A percentile compares a stretch with the other conserved stretches of the same genome.
These are phyloP conservation scores for Phaffomyces antillensis DNA, from an alignment of 805 yeast species.

Conservation along the genomic window DNA sequence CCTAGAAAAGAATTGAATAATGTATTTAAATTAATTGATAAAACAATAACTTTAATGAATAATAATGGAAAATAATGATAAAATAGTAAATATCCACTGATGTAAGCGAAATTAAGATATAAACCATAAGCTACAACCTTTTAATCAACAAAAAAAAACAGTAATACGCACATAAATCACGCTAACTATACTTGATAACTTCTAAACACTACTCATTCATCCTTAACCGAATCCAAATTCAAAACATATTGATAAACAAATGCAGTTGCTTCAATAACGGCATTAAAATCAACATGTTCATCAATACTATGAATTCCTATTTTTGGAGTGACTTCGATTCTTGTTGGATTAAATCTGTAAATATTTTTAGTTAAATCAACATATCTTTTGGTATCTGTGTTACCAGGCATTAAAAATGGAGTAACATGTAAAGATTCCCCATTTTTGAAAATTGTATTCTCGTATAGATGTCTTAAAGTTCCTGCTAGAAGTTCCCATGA, in stretches of 20 bases:
- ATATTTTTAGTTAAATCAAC: conserved; percentile 57
- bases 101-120: too few relatives aligned
- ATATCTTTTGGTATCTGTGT: conserved; percentile 64
- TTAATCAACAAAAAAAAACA: not conserved
- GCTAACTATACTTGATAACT: not conserved
- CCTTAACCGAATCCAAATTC: conserved; percentile 28
- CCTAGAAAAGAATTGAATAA: conserved; percentile 10
- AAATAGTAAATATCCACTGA: too few relatives aligned
- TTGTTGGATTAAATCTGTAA: conserved; percentile 40
- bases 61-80: too few relatives aligned
- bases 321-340: conserved; percentile 1
- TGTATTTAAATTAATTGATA: conserved; percentile 14
- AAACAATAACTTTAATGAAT: not conserved
- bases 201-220: not conserved
- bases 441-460: conserved; percentile 41
- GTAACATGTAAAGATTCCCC: conserved; percentile 42
- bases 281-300: conserved; percentile 42
- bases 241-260: conserved; percentile 43
- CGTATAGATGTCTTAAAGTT: conserved; percentile 44
- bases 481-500: conserved; percentile 18
- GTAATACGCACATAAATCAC: not conserved
- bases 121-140: too few relatives aligned
- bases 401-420: conserved; percentile 46
- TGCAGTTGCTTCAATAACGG: conserved; percentile 48
- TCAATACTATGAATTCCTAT: conserved; percentile 46